Percentiles rank a stretch among this genome's conserved stretches.
These are phyloP conservation scores for Xylaria sp. DNA, from an alignment of 2,329 filamentous ascomycete genomes.

Conservation along the genomic window DNA sequence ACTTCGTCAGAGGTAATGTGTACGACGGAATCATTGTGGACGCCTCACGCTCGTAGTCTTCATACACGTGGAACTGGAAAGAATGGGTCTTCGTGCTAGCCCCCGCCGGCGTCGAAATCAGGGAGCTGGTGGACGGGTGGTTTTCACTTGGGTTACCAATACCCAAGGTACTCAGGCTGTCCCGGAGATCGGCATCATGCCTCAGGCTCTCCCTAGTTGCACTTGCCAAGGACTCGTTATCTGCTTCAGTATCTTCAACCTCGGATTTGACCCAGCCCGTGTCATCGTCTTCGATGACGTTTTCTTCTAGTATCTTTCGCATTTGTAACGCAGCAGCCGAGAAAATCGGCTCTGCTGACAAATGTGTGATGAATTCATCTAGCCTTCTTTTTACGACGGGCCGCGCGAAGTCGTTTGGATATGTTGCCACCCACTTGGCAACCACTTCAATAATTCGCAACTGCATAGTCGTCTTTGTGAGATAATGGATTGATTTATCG, in stretches of 20 bases:
- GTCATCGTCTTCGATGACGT: constrained; percentile 85
- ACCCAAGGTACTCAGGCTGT: constrained; percentile 54
- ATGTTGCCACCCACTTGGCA: constrained; percentile 86
- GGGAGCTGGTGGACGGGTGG: constrained; percentile 54
- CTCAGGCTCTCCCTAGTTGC: too few relatives aligned
- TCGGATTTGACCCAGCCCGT: constrained; percentile 90
- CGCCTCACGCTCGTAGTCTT: constrained; percentile 82
- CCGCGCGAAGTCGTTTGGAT: constrained; percentile 91
- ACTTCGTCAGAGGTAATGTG: constrained; percentile 75
- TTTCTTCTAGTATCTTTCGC: constrained; percentile 72
- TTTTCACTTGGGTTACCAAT: constrained; percentile 52
- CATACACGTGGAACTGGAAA: constrained; percentile 68
- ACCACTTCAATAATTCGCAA: constrained; percentile 83
- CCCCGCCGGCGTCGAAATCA: constrained; percentile 45
- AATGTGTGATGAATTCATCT: constrained; percentile 73
- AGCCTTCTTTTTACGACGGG: constrained; percentile 73
- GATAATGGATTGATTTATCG: constrained; percentile 68
- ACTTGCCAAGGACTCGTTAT: constrained; percentile 33
- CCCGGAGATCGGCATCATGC: constrained; percentile 45
- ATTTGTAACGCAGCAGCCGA: constrained; percentile 86
- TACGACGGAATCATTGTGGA: constrained; percentile 72
- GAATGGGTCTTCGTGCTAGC: constrained; percentile 47
- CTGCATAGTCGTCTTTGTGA: constrained; percentile 80
- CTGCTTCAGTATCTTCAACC: constrained; percentile 42
- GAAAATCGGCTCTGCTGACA: constrained; percentile 82